Evolutionary conservation across 331 rosid species (phyloP).

Genomic region (Pyracantha coccinea): DNA sequence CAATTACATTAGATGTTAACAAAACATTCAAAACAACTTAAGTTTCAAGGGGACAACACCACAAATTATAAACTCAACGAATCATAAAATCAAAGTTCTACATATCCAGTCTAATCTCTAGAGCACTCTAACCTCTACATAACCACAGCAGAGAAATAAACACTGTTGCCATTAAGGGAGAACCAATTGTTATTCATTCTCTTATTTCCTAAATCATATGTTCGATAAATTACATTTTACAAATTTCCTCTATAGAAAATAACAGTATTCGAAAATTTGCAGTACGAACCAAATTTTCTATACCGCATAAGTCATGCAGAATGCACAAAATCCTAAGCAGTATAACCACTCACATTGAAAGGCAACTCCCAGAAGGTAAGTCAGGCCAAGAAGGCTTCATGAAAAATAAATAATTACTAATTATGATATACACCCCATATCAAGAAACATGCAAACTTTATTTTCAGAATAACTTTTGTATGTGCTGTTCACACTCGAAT

Average conservation of each 20-base stretch:
- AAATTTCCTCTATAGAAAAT: neutral
- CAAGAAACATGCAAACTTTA: neutral
- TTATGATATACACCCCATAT: neutral
- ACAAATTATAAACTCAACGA: neutral
- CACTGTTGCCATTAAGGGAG: neutral
- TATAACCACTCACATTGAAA: neutral
- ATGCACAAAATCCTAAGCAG: neutral
- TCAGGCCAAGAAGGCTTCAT: neutral
- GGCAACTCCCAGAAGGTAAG: neutral
- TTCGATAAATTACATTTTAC: neutral
- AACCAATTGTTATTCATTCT: neutral
- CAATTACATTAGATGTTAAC: neutral
- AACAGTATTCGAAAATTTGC: neutral
- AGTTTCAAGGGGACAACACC: neutral
- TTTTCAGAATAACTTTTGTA: neutral
- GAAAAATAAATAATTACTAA: neutral
- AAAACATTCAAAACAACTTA: neutral
- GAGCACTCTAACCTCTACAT: neutral
- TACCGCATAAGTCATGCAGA: neutral
- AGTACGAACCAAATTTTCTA: neutral
- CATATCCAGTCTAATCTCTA: neutral
- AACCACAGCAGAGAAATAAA: neutral
- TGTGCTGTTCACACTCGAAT: neutral
- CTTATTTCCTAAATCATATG: neutral
- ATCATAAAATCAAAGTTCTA: neutral